phyloP scores from a whole-genome alignment of 129 eudicot species.

The Flaveria linearis region DNA sequence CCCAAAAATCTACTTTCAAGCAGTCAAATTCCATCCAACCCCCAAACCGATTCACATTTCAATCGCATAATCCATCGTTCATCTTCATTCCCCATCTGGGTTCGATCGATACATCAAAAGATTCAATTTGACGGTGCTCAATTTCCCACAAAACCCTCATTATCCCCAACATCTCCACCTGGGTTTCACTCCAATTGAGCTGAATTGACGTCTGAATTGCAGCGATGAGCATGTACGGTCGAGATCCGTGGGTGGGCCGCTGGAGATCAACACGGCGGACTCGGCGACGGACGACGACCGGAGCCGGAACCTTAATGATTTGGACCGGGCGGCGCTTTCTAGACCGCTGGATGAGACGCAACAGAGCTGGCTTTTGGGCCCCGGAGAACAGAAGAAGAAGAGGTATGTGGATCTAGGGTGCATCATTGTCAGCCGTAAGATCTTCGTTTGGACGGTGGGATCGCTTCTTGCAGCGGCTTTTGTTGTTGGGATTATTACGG shows the following conservation, averaged over 20 bases:
- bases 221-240: constrained; percentile 62
- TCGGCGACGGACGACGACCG: constrained; percentile 86
- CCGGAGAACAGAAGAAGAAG: constrained; percentile 93
- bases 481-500: constrained; percentile 56
- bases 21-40: not conserved
- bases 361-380: constrained; percentile 93
- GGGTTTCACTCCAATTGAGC: not conserved
- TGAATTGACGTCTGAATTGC: not conserved
- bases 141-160: no score
- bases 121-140: no score
- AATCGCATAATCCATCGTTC: not conserved
- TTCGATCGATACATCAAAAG: no score
- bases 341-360: constrained; percentile 83
- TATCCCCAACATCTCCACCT: not conserved
- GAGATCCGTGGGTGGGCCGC: constrained; percentile 94
- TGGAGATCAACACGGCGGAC: constrained; percentile 83
- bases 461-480: constrained; percentile 68
- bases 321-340: constrained; percentile 74
- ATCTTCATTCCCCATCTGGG: not conserved
- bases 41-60: constrained; percentile 6
- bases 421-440: constrained; percentile 76
- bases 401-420: constrained; percentile 88
- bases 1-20: constrained; percentile 11
- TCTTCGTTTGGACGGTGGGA: constrained; percentile 82
- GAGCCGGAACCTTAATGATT: constrained; percentile 73